A percentile compares a stretch with the other conserved stretches of the same genome.
Evolutionary conservation across 2,329 filamentous ascomycete species (phyloP).

Genomic region (Pseudogymnoascus sp.): DNA sequence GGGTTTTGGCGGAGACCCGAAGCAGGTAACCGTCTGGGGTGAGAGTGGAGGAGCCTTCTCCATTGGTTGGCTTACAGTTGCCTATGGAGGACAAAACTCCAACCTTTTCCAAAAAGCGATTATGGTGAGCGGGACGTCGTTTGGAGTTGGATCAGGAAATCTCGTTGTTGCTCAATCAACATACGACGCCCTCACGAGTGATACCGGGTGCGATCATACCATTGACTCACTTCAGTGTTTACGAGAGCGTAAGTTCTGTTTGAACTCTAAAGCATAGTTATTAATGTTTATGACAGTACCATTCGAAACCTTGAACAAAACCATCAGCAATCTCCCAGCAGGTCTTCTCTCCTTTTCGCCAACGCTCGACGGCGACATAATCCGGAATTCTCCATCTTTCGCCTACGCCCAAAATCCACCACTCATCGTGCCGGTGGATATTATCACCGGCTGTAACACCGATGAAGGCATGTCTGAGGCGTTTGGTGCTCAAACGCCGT

Average conservation of each 20-base stretch:
- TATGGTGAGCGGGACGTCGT: conserved; percentile 42
- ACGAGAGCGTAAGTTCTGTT: conserved; percentile 42
- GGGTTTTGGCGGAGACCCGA: conserved; percentile 50
- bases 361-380: conserved; percentile 46
- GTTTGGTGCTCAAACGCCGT: not conserved
- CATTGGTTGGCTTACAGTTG: conserved; percentile 59
- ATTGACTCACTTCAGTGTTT: conserved; percentile 47
- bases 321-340: conserved; percentile 37
- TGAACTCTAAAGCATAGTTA: conserved; percentile 27
- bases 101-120: conserved; percentile 44
- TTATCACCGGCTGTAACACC: conserved; percentile 62
- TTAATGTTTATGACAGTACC: conserved; percentile 30
- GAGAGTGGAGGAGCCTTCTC: conserved; percentile 55
- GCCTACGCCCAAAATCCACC: conserved; percentile 46
- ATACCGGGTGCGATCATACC: conserved; percentile 40
- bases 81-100: conserved; percentile 26
- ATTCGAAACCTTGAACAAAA: conserved; percentile 35
- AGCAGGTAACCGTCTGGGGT: conserved; percentile 53
- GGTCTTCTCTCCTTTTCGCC: conserved; percentile 63
- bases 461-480: conserved; percentile 51
- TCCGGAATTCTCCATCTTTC: conserved; percentile 49
- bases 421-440: conserved; percentile 42
- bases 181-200: conserved; percentile 46
- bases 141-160: not conserved
- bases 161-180: conserved; percentile 21